Evolutionary conservation across 768 basidiomycete species (phyloP).

Genomic region (Lactifluus subvellereus): DNA sequence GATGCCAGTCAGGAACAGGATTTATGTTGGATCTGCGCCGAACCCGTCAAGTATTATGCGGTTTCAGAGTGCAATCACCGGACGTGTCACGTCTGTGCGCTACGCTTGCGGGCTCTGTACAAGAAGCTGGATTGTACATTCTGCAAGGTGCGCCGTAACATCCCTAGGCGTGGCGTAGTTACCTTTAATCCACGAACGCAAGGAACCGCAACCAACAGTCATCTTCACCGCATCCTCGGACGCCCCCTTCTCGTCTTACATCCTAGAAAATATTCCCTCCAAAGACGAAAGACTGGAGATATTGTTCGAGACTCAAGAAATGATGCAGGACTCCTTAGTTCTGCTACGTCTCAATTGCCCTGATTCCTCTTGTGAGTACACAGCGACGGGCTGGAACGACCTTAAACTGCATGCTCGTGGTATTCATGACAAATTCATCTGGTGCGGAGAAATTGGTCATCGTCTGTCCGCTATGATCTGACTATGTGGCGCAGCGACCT

Average conservation of each 20-base stretch:
- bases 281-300: slow-evolving; percentile 72
- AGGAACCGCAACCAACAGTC: slow-evolving; percentile 71
- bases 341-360: slow-evolving; percentile 95
- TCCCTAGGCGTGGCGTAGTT: not conserved
- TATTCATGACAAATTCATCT: slow-evolving; percentile 71
- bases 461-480: not conserved
- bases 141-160: slow-evolving; percentile 66
- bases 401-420: slow-evolving; percentile 79
- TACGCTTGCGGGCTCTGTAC: slow-evolving; percentile 85
- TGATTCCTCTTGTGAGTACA: slow-evolving; percentile 73
- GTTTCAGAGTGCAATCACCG: slow-evolving; percentile 89
- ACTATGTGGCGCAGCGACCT: slow-evolving; percentile 52
- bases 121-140: slow-evolving; percentile 93
- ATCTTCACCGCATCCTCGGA: slow-evolving; percentile 70
- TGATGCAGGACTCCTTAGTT: slow-evolving; percentile 92
- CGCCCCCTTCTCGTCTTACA: slow-evolving; percentile 53
- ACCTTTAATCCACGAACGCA: slow-evolving; percentile 5
- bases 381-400: slow-evolving; percentile 84
- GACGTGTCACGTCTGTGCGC: slow-evolving; percentile 90
- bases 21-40: slow-evolving; percentile 92
- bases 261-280: slow-evolving; percentile 48
- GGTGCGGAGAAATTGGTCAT: slow-evolving; percentile 44
- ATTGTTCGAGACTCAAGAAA: slow-evolving; percentile 82
- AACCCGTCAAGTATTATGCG: slow-evolving; percentile 85
- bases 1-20: slow-evolving; percentile 17